Base-by-base conservation (phyloP, 2,329 filamentous ascomycete genomes). In the Botrytis fragariae region DNA sequence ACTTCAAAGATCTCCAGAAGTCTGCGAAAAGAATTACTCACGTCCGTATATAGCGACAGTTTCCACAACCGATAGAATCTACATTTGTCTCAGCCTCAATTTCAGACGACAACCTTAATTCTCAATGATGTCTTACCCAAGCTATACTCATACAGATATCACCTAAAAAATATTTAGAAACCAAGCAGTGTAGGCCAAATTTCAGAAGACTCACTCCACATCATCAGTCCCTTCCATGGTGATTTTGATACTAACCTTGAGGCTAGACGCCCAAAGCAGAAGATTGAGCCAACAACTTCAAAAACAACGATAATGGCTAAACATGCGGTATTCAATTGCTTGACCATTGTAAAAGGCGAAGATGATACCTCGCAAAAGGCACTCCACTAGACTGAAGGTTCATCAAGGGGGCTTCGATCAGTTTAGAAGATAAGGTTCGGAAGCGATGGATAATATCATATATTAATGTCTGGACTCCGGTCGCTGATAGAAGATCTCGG, bases 261-360 rank as follows among this genome's bases (percentile, higher is more conserved):
- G 39, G 37, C 67, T 25, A 76, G 54, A 22, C 75, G 69, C 10
- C 72, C 74, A 25, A 76, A 60, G 60, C 74, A 76, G 45, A 76
- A 76, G 20, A 74, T 63, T 14, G 74, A 68, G 10, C 74, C 75
- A 10, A 76, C n/a, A 54, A 75, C 68, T 60, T 74, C 75, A 39
- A 73, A 68, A 9, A 51, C 60, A 5, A 76, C 54, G 39, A 73
- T 71, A 37, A 75, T 76, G 32, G 62, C 39, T n/a, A 76, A 65
- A 67, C 72, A 75, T 29, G 75, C 74, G 39, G 75, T 76, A 54
- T 76, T 74, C 48, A 75, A 51, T 64, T 76, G 75, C 68, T 74
- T 61, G 67, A 72, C 69, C 84, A 60, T 89, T 42, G 37, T 32
- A 7, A 18, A 20, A 57, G 22, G 3, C 10, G 16, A 57, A 18